Evolutionary conservation across 2,329 filamentous ascomycete genomes (phyloP).

Genomic region (Aureobasidium sp.): DNA sequence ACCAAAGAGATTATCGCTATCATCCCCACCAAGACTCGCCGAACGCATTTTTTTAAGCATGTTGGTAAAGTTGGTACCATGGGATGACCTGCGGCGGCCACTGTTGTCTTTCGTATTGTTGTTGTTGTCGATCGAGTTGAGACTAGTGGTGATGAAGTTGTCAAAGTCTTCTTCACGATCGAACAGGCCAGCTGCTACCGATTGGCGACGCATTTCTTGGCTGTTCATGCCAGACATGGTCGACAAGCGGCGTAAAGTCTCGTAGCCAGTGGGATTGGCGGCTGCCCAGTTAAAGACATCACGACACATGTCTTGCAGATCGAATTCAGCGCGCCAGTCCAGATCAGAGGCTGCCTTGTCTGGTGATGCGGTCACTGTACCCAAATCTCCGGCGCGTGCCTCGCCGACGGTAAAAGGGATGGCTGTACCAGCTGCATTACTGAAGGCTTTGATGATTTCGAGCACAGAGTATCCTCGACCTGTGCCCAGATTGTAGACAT

Average conservation of each 20-base stretch:
- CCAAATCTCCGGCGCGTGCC: slow-evolving; percentile 36
- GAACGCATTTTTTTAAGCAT: slow-evolving; percentile 6
- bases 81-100: background rate
- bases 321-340: slow-evolving; percentile 32
- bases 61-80: background rate
- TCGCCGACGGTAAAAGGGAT: slow-evolving; percentile 33
- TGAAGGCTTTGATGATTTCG: slow-evolving; percentile 35
- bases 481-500: slow-evolving; percentile 36
- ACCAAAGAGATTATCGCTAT: background rate
- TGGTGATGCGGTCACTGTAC: slow-evolving; percentile 35
- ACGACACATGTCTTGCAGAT: slow-evolving; percentile 20
- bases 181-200: slow-evolving; percentile 2
- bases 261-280: slow-evolving; percentile 11
- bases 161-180: slow-evolving; percentile 13
- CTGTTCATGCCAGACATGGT: background rate
- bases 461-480: slow-evolving; percentile 37
- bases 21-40: background rate
- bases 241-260: slow-evolving; percentile 7
- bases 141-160: background rate
- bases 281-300: slow-evolving; percentile 15
- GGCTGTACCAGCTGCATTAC: slow-evolving; percentile 29
- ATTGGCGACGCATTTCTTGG: background rate
- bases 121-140: background rate
- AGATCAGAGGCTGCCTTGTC: slow-evolving; percentile 33
- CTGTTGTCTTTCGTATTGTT: background rate